Evolutionary conservation across 2,329 filamentous ascomycete genomes (phyloP), one percentile per base, ranked within the genome.

Genomic region (Colletotrichum theobromicola): DNA sequence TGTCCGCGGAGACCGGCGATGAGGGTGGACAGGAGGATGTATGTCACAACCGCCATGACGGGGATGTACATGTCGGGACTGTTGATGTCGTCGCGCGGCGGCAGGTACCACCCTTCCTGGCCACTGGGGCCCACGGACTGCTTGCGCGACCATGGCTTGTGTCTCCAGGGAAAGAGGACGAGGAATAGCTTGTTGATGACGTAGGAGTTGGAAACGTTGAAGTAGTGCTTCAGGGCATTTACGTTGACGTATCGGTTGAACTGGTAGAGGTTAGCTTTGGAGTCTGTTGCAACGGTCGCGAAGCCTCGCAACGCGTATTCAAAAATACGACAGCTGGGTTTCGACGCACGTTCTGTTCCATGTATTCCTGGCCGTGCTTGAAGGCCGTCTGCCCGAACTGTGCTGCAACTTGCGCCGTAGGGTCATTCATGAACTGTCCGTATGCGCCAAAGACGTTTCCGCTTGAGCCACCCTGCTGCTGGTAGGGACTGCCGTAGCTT

Each of bases 61-160:
- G 96, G 96, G 80, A 99, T 99, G 87, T 99, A 99, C 96, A 99
- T 98, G 85, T 99, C 97, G 18, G 97, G 97, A 77, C 95, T 97
- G 86, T 99, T 99, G 84, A 98, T 89, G 82, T 99, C 97, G 84
- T 99, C 96, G 77, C 97, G 91, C 3, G 97, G 97, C 7, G 97
- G 95, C 9, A 98, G 90, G 85, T 97, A 99, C 88, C 93, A 93
- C 60, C 91, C 91, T 77, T 94, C 92, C 79, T 93, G 91, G 65
- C 93, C 90, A 81, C 90, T 92, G 71, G 92, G 91, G 24, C 93
- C 92, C 71, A 93, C 90, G 71, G 93, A 89, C 83, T 97, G 95
- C 84, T 97, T 95, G 78, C 97, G 94, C 75, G 95, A 97, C 97
- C 97, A 99, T 7, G 96, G 96, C 87, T 96, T 96, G 85, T 99